Base-by-base conservation (phyloP, 1,284 basidiomycete genomes). In the Pulveroboletus sp. region DNA sequence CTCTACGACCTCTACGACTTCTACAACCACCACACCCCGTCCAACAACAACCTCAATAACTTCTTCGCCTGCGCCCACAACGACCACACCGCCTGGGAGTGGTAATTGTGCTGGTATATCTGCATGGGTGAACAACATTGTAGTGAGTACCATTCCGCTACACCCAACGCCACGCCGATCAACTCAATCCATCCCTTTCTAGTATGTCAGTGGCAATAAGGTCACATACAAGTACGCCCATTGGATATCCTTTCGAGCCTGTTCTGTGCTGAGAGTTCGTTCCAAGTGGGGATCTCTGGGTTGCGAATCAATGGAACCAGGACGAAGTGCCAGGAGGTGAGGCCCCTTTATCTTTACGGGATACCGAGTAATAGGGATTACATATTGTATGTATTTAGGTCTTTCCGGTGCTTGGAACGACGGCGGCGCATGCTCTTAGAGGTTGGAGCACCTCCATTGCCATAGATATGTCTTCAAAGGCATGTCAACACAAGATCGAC, bases 271-370 rank as follows among this genome's bases (percentile, higher is more conserved):
- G 42, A 68, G 24, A 15, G 0, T 4, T 14, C n/a, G 14, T 22
- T 18, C 24, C n/a, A n/a, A 71, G 70, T 45, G 68, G 70, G 0
- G 22, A 49, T 28, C 67, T 71, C 31, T 69, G 67, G 67, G 65
- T 61, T 43, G 67, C 69, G 12, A 59, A 35, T 22, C 56, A 57
- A 26, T 69, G 70, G 67, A 62, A 61, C 29, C 7, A 69, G 46
- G 24, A 26, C 12, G 67, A 70, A 18, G 11, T 7, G 3, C 66
- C 66, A 1, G 70, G 67, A 66, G 65, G 70, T 71, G 31, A 55
- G 56, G 3, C 14, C 39, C 28, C 4, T 7, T 14, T 40, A 20
- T 15, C 1, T 33, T 9, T 25, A n/a, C n/a, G n/a, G n/a, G n/a
- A n/a, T 4, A 5, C 33, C 10, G 20, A 2, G 26, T 1, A 36